phyloP scores from a whole-genome alignment of 2,329 filamentous ascomycete genomes.

The Fusarium fujikuroi region DNA sequence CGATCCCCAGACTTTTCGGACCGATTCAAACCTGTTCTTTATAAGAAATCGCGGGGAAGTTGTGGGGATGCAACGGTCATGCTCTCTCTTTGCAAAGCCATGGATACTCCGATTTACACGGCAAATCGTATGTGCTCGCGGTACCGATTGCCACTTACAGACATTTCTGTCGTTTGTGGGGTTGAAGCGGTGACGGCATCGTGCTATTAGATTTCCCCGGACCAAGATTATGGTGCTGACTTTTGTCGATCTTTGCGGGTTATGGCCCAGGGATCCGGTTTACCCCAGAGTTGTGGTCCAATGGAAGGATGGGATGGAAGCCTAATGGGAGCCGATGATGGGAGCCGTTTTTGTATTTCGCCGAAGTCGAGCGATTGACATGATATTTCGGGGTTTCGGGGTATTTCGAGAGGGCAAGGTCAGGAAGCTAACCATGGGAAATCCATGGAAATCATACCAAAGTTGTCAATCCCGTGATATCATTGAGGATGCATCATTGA shows the following conservation, averaged over 20 bases:
- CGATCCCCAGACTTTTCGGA: slow-evolving; percentile 20
- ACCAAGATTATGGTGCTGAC: slow-evolving; percentile 8
- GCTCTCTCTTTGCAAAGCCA: not conserved
- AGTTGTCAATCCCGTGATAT: not conserved
- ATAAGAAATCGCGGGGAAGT: slow-evolving; percentile 23
- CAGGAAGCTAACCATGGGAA: not conserved
- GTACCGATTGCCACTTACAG: not conserved
- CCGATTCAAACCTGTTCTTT: slow-evolving; percentile 26
- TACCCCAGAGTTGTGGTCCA: slow-evolving; percentile 17
- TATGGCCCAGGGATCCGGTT: slow-evolving; percentile 9
- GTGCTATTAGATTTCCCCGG: not conserved
- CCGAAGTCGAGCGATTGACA: not conserved
- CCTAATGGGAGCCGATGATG: not conserved
- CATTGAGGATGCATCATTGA: not conserved
- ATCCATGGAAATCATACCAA: no score
- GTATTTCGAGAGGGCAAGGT: not conserved
- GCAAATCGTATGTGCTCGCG: not conserved
- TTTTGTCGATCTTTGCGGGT: slow-evolving; percentile 21
- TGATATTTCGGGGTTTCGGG: slow-evolving; percentile 21
- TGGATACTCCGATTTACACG: not conserved
- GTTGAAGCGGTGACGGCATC: slow-evolving; percentile 11
- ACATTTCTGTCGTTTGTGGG: not conserved
- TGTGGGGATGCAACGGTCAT: slow-evolving; percentile 28
- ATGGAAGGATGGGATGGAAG: not conserved
- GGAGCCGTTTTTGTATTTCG: slow-evolving; percentile 4